A percentile compares a stretch with the other conserved stretches of the same genome.
phyloP scores from a whole-genome alignment of 192 early-diverging fungal species.

The Coemansia sp. region DNA sequence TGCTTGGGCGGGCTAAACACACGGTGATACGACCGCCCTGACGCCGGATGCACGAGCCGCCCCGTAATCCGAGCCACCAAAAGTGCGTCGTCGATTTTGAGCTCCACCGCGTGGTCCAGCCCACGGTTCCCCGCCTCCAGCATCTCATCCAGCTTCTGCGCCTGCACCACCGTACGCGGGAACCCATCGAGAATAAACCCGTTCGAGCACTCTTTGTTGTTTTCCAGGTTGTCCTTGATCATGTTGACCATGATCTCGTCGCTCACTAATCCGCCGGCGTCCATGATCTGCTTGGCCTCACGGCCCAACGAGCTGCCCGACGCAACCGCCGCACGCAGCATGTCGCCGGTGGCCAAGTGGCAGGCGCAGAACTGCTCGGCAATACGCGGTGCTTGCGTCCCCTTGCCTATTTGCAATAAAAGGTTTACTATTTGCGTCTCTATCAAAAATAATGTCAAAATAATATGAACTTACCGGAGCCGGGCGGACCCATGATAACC shows the following conservation, averaged over 20 bases:
- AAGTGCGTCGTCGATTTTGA: constrained; percentile 89
- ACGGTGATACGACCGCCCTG: constrained; percentile 96
- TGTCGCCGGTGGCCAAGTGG: constrained; percentile 98
- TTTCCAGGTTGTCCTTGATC: constrained; percentile 95
- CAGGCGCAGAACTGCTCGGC: constrained; percentile 96
- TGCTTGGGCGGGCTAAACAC: constrained; percentile 95
- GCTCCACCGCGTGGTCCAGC: constrained; percentile 88
- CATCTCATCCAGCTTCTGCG: constrained; percentile 98
- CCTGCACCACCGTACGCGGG: constrained; percentile 97
- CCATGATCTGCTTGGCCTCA: constrained; percentile 99
- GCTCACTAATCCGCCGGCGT: constrained; percentile 92
- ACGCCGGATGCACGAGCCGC: constrained; percentile 89
- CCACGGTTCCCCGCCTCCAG: constrained; percentile 73
- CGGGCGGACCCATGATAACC: constrained; percentile 91
- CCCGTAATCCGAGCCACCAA: constrained; percentile 96
- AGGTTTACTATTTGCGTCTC: not conserved
- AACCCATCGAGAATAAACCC: constrained; percentile 99
- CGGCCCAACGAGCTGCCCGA: constrained; percentile 90
- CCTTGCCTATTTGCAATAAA: constrained; percentile 61
- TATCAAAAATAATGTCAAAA: not conserved
- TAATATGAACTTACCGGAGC: constrained; percentile 64
- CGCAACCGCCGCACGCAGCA: constrained; percentile 94
- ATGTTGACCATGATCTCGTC: constrained; percentile 98
- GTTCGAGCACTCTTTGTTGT: constrained; percentile 92
- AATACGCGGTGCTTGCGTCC: constrained; percentile 93